Conservation (phyloP, 257 asterid species). For the Penstemon barbatus region DNA sequence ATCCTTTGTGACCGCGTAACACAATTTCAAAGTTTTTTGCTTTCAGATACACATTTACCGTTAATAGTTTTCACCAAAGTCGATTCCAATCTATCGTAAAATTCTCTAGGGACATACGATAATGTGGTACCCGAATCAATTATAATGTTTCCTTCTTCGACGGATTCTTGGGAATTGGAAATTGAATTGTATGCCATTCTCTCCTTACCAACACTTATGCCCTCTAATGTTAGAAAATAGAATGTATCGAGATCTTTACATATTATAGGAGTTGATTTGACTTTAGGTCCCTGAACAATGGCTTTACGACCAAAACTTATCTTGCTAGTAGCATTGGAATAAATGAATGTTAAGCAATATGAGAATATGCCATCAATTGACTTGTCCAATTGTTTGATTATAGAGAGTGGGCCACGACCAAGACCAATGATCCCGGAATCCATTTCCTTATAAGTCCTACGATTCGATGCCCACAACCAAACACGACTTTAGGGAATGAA, state of each 20-base stretch:
- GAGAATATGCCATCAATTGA: constrained; percentile 43
- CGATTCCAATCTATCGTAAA: constrained; percentile 34
- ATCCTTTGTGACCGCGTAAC: constrained; percentile 22
- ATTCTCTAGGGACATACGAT: constrained; percentile 34
- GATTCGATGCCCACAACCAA: constrained; percentile 55
- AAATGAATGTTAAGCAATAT: constrained; percentile 37
- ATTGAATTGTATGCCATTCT: neutral
- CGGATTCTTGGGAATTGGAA: no score
- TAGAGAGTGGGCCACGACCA: constrained; percentile 48
- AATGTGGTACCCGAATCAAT: constrained; percentile 68
- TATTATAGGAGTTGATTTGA: constrained; percentile 43
- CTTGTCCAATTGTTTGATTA: constrained; percentile 38
- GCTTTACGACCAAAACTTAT: constrained; percentile 49
- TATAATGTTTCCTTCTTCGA: constrained; percentile 40
- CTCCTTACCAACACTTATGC: constrained; percentile 36
- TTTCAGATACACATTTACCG: constrained; percentile 20
- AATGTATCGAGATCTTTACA: constrained; percentile 23
- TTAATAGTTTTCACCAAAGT: constrained; percentile 13
- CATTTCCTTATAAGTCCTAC: constrained; percentile 29
- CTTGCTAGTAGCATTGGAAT: constrained; percentile 35
- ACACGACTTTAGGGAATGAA: constrained; percentile 38
- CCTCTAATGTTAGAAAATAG: constrained; percentile 45
- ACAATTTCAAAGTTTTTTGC: constrained; percentile 25
- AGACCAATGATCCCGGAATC: constrained; percentile 56
- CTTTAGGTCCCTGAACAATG: constrained; percentile 28